These are phyloP conservation scores for Typha latifolia DNA, from an alignment of 176 grass and related monocot species.

Conservation along the genomic window DNA sequence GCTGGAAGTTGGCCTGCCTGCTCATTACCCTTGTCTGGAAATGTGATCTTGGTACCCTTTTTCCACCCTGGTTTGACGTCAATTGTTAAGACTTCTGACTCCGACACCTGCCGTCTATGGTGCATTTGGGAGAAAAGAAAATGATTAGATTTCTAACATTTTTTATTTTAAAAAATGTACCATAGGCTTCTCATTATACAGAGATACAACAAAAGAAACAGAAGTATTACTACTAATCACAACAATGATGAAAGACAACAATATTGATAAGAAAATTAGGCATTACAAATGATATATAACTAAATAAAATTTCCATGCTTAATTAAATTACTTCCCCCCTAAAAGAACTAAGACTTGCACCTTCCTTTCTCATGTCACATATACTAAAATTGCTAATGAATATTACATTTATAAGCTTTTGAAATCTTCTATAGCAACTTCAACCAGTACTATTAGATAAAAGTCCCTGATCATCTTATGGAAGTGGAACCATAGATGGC, in stretches of 20 bases:
- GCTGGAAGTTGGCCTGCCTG: slow-evolving; percentile 28
- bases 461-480: neutral
- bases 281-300: too few relatives aligned
- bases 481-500: too few relatives aligned
- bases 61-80: slow-evolving; percentile 64
- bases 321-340: too few relatives aligned
- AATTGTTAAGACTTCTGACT: slow-evolving; percentile 42
- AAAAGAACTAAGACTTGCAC: too few relatives aligned
- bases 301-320: too few relatives aligned
- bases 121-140: slow-evolving; percentile 1
- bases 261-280: too few relatives aligned
- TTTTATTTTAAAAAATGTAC: too few relatives aligned
- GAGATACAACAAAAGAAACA: too few relatives aligned
- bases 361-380: neutral
- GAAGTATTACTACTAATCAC: too few relatives aligned
- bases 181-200: too few relatives aligned
- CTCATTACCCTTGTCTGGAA: slow-evolving; percentile 47
- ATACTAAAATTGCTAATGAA: neutral
- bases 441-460: neutral
- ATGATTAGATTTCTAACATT: neutral
- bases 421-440: neutral
- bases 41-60: slow-evolving; percentile 65
- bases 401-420: neutral
- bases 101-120: slow-evolving; percentile 23
- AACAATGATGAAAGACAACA: too few relatives aligned